These are phyloP conservation scores for Penicillium waksmanii DNA, from an alignment of 495 filamentous ascomycete genomes.

Conservation along the genomic window DNA sequence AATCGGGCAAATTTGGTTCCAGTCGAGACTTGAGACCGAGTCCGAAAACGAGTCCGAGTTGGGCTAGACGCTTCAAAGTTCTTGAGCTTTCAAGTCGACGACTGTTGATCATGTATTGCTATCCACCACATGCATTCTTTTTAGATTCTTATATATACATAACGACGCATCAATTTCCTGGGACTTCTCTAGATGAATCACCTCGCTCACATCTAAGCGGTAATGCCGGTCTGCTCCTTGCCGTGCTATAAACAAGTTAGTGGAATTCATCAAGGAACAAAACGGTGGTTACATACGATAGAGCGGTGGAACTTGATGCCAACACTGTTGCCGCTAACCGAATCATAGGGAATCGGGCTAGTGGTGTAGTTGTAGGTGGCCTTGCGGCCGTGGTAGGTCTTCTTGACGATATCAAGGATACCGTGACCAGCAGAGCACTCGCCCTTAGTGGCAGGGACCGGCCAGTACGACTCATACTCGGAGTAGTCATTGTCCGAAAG, in stretches of 20 bases:
- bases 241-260: constrained; percentile 13
- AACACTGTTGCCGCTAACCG: constrained; percentile 35
- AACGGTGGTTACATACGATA: constrained; percentile 12
- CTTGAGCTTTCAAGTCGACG: background rate
- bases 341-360: constrained; percentile 46
- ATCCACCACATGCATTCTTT: background rate
- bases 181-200: background rate
- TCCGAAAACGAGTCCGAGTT: too few species aligned
- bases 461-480: constrained; percentile 41
- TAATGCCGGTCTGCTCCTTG: constrained; percentile 21
- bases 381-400: constrained; percentile 37
- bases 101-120: background rate
- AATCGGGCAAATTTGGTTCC: background rate
- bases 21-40: too few species aligned
- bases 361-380: constrained; percentile 47
- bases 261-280: background rate
- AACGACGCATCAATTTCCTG: background rate
- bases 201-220: constrained; percentile 13
- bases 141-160: constrained; percentile 4
- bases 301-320: constrained; percentile 36
- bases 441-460: constrained; percentile 42
- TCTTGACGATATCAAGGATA: constrained; percentile 47
- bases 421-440: constrained; percentile 51
- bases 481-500: constrained; percentile 41
- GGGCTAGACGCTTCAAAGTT: too few species aligned